Evolutionary conservation across 139 green algal species (phyloP), one percentile per base, ranked within the genome.

Genomic region (Chlorella sorokiniana): DNA sequence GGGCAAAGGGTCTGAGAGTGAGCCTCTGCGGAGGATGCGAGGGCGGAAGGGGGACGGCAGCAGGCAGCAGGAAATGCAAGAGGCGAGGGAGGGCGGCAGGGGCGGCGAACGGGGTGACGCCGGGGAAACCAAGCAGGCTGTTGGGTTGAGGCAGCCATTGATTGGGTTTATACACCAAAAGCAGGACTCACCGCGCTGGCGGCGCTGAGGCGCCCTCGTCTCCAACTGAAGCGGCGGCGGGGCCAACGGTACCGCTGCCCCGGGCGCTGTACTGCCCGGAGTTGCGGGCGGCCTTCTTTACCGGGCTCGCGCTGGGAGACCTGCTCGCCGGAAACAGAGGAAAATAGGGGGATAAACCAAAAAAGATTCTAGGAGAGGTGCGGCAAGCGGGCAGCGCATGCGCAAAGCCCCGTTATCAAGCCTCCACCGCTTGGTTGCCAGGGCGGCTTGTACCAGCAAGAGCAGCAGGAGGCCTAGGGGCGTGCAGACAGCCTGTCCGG

Each of bases 271-370:
- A 63, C 44, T 61, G n/a, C 29, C 69, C 69, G 16, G 10, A 14
- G 71, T 48, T 78, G 33, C 71, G 71, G 0, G 23, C 22, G 2
- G 48, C 48, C 48, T 78, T 78, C 41, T 64, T 83, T 14, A 42
- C 37, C 14, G 81, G 81, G 2, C 40, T 52, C 33, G 27, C 22
- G 27, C 69, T 76, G 38, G 81, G 81, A 0, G 71, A 78, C 48
- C 71, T 78, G 71, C 33, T 35, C 1, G 8, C 14, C 48, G 48
- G 14, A 56, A n/a, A n/a, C n/a, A n/a, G n/a, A n/a, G n/a, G n/a
- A n/a, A n/a, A n/a, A n/a, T n/a, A n/a, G n/a, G n/a, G n/a, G n/a
- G n/a, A n/a, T n/a, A 18, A 11, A 35, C 14, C 52, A 62, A 9
- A 62, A 27, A 62, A 23, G 16, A 9, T 20, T 27, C 4, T 27